Evolutionary conservation across 129 eudicot species (phyloP).

Genomic region (Heracleum sosnowskyi): DNA sequence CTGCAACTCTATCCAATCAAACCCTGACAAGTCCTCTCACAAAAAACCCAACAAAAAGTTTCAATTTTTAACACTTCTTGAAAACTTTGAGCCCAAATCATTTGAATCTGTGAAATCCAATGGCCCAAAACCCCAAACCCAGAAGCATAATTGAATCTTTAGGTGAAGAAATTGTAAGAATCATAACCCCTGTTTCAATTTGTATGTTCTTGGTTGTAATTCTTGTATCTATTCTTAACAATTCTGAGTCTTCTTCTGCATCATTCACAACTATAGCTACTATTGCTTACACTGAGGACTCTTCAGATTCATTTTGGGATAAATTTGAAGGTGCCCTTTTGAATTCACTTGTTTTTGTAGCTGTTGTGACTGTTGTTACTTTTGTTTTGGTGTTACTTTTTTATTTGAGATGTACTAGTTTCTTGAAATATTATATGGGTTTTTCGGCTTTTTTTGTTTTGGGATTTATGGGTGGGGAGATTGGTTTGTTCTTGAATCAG

Average conservation of each 20-base stretch:
- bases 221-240: constrained; percentile 50
- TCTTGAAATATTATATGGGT: constrained; percentile 95
- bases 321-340: constrained; percentile 90
- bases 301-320: constrained; percentile 82
- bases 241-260: constrained; percentile 22
- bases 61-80: neutral
- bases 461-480: constrained; percentile 90
- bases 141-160: constrained; percentile 54
- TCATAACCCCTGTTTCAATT: constrained; percentile 85
- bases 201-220: constrained; percentile 84
- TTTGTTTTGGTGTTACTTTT: constrained; percentile 76
- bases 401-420: constrained; percentile 79
- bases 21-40: neutral
- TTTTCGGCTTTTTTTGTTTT: constrained; percentile 79
- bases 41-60: neutral
- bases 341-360: constrained; percentile 83
- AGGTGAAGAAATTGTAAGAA: constrained; percentile 91
- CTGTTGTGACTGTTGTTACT: constrained; percentile 71
- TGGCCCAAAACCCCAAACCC: constrained; percentile 47
- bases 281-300: constrained; percentile 62
- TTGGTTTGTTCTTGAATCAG: constrained; percentile 52
- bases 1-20: neutral
- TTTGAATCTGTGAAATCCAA: constrained; percentile 20
- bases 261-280: constrained; percentile 70
- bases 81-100: neutral